These are phyloP conservation scores for Ophiobolus disseminans DNA, from an alignment of 2,329 filamentous ascomycete genomes.

Conservation along the genomic window DNA sequence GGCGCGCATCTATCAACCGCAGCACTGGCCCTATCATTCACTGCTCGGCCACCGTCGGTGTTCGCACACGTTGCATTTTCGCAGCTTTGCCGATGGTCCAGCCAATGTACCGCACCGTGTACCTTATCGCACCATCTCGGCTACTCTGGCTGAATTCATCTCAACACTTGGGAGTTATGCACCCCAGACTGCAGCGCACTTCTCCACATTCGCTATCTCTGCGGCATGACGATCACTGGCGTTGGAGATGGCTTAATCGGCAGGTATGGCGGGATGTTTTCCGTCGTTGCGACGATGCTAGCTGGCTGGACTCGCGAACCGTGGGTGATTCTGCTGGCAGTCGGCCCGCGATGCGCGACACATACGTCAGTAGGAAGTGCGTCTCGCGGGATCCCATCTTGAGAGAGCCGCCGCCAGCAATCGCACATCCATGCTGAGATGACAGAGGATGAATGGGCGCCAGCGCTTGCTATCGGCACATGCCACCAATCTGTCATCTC, in stretches of 20 bases:
- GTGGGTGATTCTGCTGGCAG: conserved; percentile 1
- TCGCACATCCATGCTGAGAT: not conserved
- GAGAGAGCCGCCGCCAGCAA: too few relatives aligned
- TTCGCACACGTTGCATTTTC: too few relatives aligned
- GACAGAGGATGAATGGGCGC: not conserved
- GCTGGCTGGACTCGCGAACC: conserved; percentile 6
- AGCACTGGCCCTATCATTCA: conserved; percentile 17
- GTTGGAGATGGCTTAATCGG: conserved; percentile 21
- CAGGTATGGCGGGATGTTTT: conserved; percentile 21
- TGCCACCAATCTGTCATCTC: conserved; percentile 11
- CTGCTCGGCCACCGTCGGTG: conserved; percentile 13
- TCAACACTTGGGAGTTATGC: conserved; percentile 20
- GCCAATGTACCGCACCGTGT: not conserved
- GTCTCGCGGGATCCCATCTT: conserved; percentile 1
- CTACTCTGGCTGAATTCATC: conserved; percentile 5
- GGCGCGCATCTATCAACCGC: conserved; percentile 20
- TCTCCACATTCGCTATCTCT: conserved; percentile 26
- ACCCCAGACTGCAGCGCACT: conserved; percentile 34
- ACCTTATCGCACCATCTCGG: conserved; percentile 2
- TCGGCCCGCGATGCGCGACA: conserved; percentile 9
- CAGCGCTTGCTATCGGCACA: conserved; percentile 9
- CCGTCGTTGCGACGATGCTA: conserved; percentile 9
- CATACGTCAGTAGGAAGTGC: conserved; percentile 6
- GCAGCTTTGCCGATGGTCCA: not conserved
- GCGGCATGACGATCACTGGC: conserved; percentile 21